Conservation (phyloP, 2,329 filamentous ascomycete species). For the Tolypocladium tundrense region DNA sequence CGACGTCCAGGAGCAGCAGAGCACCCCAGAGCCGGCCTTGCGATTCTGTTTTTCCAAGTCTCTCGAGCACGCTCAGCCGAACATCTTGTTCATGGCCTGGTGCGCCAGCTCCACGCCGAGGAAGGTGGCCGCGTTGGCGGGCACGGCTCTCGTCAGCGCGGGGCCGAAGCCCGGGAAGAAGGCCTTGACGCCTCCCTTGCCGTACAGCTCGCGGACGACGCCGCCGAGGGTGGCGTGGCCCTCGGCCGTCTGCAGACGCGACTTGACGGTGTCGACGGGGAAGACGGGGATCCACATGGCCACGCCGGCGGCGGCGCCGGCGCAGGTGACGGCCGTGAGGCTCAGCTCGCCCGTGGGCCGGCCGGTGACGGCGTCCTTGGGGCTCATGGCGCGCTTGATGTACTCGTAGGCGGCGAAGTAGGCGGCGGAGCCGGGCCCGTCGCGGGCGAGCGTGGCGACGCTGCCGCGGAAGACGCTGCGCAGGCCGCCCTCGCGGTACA, state of each 20-base stretch:
- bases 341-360: slow-evolving; percentile 68
- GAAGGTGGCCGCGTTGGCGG: slow-evolving; percentile 94
- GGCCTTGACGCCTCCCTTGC: slow-evolving; percentile 70
- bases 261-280: slow-evolving; percentile 95
- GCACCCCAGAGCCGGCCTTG: not conserved
- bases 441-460: slow-evolving; percentile 82
- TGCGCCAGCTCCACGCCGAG: slow-evolving; percentile 76
- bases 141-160: slow-evolving; percentile 83
- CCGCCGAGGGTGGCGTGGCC: slow-evolving; percentile 72
- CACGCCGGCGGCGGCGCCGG: slow-evolving; percentile 82
- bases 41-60: too few species aligned
- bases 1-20: not conserved
- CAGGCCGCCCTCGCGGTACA: slow-evolving; percentile 85
- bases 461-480: slow-evolving; percentile 88
- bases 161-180: slow-evolving; percentile 98
- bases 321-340: slow-evolving; percentile 70
- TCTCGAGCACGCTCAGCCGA: slow-evolving; percentile 28
- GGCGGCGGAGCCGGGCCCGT: slow-evolving; percentile 84
- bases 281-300: slow-evolving; percentile 99
- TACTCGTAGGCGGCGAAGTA: slow-evolving; percentile 98
- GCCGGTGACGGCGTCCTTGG: slow-evolving; percentile 63
- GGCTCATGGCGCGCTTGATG: slow-evolving; percentile 80
- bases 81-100: slow-evolving; percentile 69
- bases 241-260: slow-evolving; percentile 80
- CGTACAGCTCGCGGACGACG: slow-evolving; percentile 75